Base-by-base conservation (phyloP, 2,329 filamentous ascomycete genomes). In the Hypoxylon sp. region DNA sequence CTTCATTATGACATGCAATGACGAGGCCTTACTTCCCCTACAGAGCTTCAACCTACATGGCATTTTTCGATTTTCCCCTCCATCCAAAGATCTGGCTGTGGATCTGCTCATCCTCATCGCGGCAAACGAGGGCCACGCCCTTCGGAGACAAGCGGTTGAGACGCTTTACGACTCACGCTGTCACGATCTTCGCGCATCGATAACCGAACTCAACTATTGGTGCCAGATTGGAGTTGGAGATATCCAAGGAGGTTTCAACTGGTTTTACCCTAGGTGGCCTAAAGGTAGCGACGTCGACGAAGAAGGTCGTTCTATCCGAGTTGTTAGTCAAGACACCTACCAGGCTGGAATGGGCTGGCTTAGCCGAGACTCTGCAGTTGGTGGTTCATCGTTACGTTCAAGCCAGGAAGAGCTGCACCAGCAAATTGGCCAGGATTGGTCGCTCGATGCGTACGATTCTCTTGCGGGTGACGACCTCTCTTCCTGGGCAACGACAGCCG, bases 161-260 rank as follows among this genome's bases (percentile, higher is more conserved):
- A 80, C 85, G 6, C 83, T 99, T 2, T 97, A 93, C 72, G 81
- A 84, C 55, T 87, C 87, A 13, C 90, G 91, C 55, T 76, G 84
- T 1, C 79, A 84, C 26, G 95, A 99, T 74, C 79, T 99, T 11
- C 89, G 95, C 56, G 92, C 90, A 20, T 89, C 90, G 1, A 87
- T 99, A 50, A 89, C 85, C 58, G 93, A 98, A 64, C 84, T 99
- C 26, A 90, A 97, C 74, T 95, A 96, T 74, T 99, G 94, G 94
- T 99, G 96, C 75, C 95, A 99, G 75, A 93, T 98, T 78, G 93
- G 91, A 0, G 88, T 99, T 8, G 96, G 95, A 4, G 95, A 97
- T 74, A 83, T 87, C n/a, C 91, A 91, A 70, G 91, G 91, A 19
- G 94, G 95, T 0, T 85, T 97, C 46, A 91, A 94, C 71, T 99